phyloP scores from a whole-genome alignment of 1,284 basidiomycete species.

The Sporisorium iseilematis-ciliati region DNA sequence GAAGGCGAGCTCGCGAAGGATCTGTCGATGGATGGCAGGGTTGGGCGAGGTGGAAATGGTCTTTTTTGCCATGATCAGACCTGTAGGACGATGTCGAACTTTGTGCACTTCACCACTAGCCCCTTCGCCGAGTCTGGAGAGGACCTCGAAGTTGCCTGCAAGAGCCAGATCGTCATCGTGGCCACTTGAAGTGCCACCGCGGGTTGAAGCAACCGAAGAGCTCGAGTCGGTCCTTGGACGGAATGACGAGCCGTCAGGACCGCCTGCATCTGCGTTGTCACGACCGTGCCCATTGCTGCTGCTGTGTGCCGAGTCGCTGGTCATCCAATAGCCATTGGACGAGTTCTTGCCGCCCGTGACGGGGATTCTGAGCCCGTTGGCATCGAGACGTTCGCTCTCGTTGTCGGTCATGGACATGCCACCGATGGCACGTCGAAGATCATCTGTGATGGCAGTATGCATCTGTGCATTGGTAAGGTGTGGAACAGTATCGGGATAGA shows the following conservation, averaged over 20 bases:
- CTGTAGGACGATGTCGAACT: constrained; percentile 82
- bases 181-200: constrained; percentile 21
- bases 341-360: constrained; percentile 37
- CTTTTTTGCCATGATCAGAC: constrained; percentile 90
- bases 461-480: constrained; percentile 51
- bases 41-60: constrained; percentile 94
- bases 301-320: constrained; percentile 14
- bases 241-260: constrained; percentile 5
- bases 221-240: constrained; percentile 27
- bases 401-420: constrained; percentile 50
- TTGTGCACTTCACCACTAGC: constrained; percentile 95
- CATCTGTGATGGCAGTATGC: constrained; percentile 59
- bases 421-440: constrained; percentile 61
- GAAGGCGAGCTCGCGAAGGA: constrained; percentile 91
- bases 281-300: constrained; percentile 16
- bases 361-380: constrained; percentile 42
- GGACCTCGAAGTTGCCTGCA: constrained; percentile 77
- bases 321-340: constrained; percentile 46
- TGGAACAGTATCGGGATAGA: constrained; percentile 62
- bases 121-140: constrained; percentile 88
- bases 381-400: constrained; percentile 43
- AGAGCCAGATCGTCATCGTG: constrained; percentile 53
- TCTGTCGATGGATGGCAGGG: constrained; percentile 84
- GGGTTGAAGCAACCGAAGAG: constrained; percentile 29
- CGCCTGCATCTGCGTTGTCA: background rate